Conservation (phyloP, 2,329 filamentous ascomycete species). For the Aciculosporium take region DNA sequence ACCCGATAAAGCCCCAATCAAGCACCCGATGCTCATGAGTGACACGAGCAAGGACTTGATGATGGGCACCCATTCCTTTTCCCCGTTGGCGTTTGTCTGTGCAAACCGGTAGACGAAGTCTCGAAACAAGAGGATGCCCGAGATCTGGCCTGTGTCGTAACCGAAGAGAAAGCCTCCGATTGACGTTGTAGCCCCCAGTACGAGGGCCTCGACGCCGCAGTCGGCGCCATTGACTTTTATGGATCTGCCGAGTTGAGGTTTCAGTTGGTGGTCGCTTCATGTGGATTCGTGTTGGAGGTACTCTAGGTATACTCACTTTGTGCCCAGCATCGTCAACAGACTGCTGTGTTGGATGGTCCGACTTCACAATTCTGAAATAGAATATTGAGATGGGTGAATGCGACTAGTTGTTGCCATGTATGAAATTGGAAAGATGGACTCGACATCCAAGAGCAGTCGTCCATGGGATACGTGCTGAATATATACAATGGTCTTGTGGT, state of each 20-base stretch:
- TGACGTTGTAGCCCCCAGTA: constrained; percentile 37
- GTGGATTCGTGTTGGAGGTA: not conserved
- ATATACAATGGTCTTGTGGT: too few species aligned
- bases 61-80: constrained; percentile 25
- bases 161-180: constrained; percentile 50
- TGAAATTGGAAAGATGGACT: not conserved
- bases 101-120: constrained; percentile 46
- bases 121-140: constrained; percentile 31
- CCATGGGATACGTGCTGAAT: too few species aligned
- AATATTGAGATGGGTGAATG: too few species aligned
- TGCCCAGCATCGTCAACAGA: constrained; percentile 1
- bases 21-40: constrained; percentile 39
- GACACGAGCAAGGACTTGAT: constrained; percentile 39
- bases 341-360: not conserved
- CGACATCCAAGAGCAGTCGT: too few species aligned
- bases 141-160: constrained; percentile 49
- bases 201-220: constrained; percentile 24
- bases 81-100: constrained; percentile 24
- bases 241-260: constrained; percentile 14
- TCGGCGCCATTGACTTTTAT: constrained; percentile 29
- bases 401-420: too few species aligned
- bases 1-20: constrained; percentile 38
- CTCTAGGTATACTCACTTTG: constrained; percentile 2
- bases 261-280: too few species aligned
- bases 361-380: too few species aligned